Evolutionary conservation across 163 green algal species (phyloP), one percentile per base, ranked within the genome.

Genomic region (Smithsoniella earleae): DNA sequence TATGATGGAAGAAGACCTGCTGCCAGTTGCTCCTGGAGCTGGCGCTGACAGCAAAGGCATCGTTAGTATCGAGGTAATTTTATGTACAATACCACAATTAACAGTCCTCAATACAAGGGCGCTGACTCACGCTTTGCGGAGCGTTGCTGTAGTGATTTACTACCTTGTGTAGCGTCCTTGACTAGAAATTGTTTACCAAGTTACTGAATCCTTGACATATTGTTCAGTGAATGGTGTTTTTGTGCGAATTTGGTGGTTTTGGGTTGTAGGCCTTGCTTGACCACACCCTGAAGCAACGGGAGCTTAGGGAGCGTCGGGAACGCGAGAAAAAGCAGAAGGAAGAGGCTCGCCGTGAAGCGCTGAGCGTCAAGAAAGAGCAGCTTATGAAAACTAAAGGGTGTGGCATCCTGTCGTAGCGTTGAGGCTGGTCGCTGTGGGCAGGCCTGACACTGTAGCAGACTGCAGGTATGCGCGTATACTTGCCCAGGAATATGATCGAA

Each of bases 1-100:
- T 5, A 79, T 78, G 38, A 58, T 89, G 69, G 82, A 88, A 73
- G 82, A 88, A 63, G 83, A 88, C 76, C 73, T 88, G 64, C 78
- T 89, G 73, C 84, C 84, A 3, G 55, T 77, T 13, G 74, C 85
- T 43, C 83, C 82, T 16, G 58, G 58, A 36, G 79, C 63, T 4
- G 73, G 43, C 3, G 75, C 46, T 3, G 62, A 62, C 38, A 74
- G 46, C 3, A 55, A 62, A 28, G 76, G 74, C 44, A 73, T 86
- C 66, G 82, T 69, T 16, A 45, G 30, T n/a, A 69, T 69, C 58
- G 58, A 69, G 2, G 58, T 27, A n/a, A n/a, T n/a, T n/a, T n/a
- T n/a, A n/a, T n/a, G n/a, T n/a, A n/a, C n/a, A n/a, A n/a, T n/a
- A n/a, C n/a, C n/a, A n/a, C n/a, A n/a, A n/a, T n/a, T n/a, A n/a